A percentile compares a stretch with the other conserved stretches of the same genome.
These are phyloP conservation scores for Colletotrichum noveboracense DNA, from an alignment of 2,329 filamentous ascomycete species.

Conservation along the genomic window DNA sequence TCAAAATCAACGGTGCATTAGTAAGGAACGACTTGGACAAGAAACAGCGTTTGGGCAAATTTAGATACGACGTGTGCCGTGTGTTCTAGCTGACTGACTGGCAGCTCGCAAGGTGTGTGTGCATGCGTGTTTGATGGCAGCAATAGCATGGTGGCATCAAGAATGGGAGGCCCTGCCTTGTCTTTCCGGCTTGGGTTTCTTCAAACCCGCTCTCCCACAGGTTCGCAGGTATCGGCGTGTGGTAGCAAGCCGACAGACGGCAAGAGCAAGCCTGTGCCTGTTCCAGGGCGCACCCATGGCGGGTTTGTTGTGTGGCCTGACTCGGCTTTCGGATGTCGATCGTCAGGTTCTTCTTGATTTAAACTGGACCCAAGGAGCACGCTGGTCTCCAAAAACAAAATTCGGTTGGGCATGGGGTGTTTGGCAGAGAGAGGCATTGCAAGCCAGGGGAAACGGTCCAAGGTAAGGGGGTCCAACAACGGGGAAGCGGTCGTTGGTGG, in stretches of 20 bases:
- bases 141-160: not conserved
- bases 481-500: not conserved
- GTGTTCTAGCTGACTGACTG: not conserved
- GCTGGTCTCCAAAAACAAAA: not conserved
- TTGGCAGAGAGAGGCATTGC: not conserved
- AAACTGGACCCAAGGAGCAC: not conserved
- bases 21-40: not conserved
- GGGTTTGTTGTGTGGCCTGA: not conserved
- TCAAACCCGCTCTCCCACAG: not conserved
- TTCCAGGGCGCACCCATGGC: not conserved
- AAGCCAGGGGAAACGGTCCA: not conserved
- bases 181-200: not conserved
- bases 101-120: not conserved
- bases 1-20: not conserved
- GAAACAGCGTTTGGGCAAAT: not conserved
- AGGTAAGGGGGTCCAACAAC: not conserved
- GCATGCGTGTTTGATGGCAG: not conserved
- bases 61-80: not conserved
- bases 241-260: not conserved
- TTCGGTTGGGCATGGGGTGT: not conserved
- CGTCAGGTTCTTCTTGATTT: constrained; percentile 6
- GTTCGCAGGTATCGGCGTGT: not conserved
- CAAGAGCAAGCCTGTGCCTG: not conserved
- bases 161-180: not conserved
- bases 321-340: constrained; percentile 14